Percentiles rank a stretch among this genome's conserved stretches.
phyloP scores from a whole-genome alignment of 306 rosid species.

The Quercus bicolor region DNA sequence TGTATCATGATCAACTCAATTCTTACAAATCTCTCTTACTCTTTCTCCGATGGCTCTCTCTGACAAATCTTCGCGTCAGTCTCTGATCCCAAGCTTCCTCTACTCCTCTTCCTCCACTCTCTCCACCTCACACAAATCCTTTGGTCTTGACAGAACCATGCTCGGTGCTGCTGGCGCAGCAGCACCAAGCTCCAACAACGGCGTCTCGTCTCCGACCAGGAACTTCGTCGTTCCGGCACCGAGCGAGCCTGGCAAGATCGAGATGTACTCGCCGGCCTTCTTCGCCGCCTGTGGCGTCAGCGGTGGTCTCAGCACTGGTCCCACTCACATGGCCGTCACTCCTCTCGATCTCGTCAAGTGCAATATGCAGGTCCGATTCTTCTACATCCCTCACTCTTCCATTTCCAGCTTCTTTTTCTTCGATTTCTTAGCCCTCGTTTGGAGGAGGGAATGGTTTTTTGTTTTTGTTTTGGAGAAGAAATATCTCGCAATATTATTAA shows the following conservation, averaged over 20 bases:
- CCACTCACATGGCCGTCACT: conserved; percentile 89
- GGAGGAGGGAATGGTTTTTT: too few relatives aligned
- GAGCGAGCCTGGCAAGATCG: conserved; percentile 60
- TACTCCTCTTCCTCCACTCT: conserved; percentile 46
- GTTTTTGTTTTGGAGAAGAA: too few relatives aligned
- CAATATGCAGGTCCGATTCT: conserved; percentile 74
- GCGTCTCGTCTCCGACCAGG: conserved; percentile 15
- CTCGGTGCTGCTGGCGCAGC: conserved; percentile 12
- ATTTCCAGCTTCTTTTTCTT: background rate
- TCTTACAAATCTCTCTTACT: background rate
- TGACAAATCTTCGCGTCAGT: conserved; percentile 40
- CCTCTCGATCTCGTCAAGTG: conserved; percentile 98
- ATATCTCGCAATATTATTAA: too few relatives aligned
- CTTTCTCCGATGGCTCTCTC: conserved; percentile 49
- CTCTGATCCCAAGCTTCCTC: conserved; percentile 71
- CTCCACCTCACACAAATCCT: conserved; percentile 28
- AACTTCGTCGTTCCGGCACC: conserved; percentile 52
- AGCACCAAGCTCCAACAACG: conserved; percentile 1
- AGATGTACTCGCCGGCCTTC: conserved; percentile 84
- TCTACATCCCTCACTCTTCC: conserved; percentile 21
- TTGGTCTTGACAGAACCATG: conserved; percentile 44
- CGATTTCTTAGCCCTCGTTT: background rate
- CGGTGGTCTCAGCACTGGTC: conserved; percentile 84
- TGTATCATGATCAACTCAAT: too few relatives aligned
- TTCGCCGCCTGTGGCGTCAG: conserved; percentile 81